Evolutionary conservation across 345 rosid genomes (phyloP).

Genomic region (Pistacia vera): DNA sequence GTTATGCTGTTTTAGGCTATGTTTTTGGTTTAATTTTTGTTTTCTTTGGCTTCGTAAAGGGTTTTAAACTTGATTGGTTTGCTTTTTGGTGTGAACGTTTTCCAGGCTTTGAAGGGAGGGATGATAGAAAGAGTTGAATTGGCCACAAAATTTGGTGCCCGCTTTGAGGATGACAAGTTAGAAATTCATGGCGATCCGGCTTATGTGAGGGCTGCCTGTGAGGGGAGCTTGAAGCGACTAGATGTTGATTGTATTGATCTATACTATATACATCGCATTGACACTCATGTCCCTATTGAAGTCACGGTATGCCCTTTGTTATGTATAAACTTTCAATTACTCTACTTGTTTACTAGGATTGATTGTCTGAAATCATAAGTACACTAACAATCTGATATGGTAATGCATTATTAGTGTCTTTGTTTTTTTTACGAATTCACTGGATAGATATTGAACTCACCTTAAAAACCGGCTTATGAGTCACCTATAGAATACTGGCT

Average conservation of each 20-base stretch:
- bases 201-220: too few species aligned
- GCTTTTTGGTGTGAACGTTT: neutral
- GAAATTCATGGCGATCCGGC: conserved; percentile 24
- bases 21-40: too few species aligned
- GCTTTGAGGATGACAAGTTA: conserved; percentile 11
- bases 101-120: conserved; percentile 58
- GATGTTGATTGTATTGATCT: neutral
- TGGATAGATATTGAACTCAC: too few species aligned
- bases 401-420: too few species aligned
- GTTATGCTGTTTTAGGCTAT: too few species aligned
- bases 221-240: too few species aligned
- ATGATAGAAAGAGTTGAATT: conserved; percentile 50
- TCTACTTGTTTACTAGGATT: neutral
- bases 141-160: conserved; percentile 39
- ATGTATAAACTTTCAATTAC: neutral
- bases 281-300: conserved; percentile 38
- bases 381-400: too few species aligned
- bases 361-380: neutral
- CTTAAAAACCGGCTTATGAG: too few species aligned
- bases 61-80: neutral
- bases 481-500: too few species aligned
- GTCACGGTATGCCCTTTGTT: conserved; percentile 13
- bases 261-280: conserved; percentile 45
- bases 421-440: too few species aligned
- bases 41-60: too few species aligned